A percentile compares a stretch with the other conserved stretches of the same genome.
These are phyloP conservation scores for Crotalaria pallida DNA, from an alignment of 306 rosid species.

Conservation along the genomic window DNA sequence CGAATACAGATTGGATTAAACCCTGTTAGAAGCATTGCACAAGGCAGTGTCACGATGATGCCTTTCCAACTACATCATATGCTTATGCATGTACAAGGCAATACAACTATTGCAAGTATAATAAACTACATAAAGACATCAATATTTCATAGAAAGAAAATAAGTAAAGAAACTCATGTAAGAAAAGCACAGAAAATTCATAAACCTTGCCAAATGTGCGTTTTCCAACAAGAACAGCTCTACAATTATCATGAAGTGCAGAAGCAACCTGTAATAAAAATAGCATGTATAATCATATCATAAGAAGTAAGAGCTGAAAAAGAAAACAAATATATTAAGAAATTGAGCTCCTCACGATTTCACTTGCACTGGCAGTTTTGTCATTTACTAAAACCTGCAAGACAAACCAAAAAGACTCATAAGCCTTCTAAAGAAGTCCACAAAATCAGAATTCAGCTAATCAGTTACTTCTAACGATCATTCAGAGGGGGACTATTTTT, in stretches of 20 bases:
- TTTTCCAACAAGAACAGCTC: slow-evolving; percentile 93
- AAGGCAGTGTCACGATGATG: slow-evolving; percentile 9
- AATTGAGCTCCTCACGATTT: slow-evolving; percentile 68
- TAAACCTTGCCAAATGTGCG: slow-evolving; percentile 91
- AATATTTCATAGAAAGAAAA: not conserved
- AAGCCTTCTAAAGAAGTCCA: slow-evolving; percentile 25
- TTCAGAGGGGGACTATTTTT: not conserved
- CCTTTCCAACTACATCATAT: not conserved
- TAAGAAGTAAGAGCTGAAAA: slow-evolving; percentile 10
- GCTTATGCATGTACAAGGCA: not conserved
- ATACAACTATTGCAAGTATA: not conserved
- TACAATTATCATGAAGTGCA: slow-evolving; percentile 91
- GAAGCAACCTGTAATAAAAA: slow-evolving; percentile 89
- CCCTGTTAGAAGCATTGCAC: slow-evolving; percentile 48
- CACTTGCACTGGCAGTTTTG: slow-evolving; percentile 96
- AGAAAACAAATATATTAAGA: slow-evolving; percentile 20
- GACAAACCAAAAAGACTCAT: slow-evolving; percentile 12
- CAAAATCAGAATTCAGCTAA: slow-evolving; percentile 1
- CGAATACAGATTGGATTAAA: slow-evolving; percentile 91
- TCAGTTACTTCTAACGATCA: not conserved
- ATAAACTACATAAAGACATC: not conserved
- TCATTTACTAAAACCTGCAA: slow-evolving; percentile 90
- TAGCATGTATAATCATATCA: not conserved
- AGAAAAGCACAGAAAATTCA: slow-evolving; percentile 3
- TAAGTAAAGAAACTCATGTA: not conserved